Conservation (phyloP, 2,329 filamentous ascomycete genomes). For the Shiraia sp. region DNA sequence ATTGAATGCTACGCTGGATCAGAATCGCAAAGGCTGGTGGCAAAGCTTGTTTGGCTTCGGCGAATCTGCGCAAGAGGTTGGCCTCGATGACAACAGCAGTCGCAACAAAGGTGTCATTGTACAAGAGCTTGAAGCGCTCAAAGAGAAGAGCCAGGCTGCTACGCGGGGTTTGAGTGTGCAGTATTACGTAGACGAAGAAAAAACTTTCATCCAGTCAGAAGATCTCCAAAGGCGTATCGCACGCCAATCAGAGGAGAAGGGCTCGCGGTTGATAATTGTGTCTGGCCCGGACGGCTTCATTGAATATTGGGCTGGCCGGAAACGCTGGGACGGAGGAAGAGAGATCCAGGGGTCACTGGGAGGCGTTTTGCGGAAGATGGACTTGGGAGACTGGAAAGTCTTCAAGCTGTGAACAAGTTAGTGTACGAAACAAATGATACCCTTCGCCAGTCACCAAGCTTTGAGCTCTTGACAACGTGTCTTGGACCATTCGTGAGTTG, state of each 20-base stretch:
- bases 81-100: conserved; percentile 4
- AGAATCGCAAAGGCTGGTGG: conserved; percentile 28
- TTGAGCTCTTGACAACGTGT: too few species aligned
- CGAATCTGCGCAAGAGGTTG: conserved; percentile 8
- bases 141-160: conserved; percentile 41
- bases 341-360: conserved; percentile 76
- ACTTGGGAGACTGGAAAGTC: conserved; percentile 60
- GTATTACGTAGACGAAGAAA: conserved; percentile 83
- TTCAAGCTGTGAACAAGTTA: conserved; percentile 56
- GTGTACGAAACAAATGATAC: neutral
- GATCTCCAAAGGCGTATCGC: conserved; percentile 38
- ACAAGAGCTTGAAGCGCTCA: conserved; percentile 65
- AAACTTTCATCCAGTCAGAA: conserved; percentile 60
- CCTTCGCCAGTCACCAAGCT: too few species aligned
- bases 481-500: too few species aligned
- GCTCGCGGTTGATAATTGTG: conserved; percentile 73
- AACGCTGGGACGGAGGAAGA: conserved; percentile 71
- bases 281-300: conserved; percentile 93
- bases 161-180: conserved; percentile 55
- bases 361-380: conserved; percentile 67
- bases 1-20: conserved; percentile 1
- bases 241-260: conserved; percentile 33
- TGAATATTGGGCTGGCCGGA: conserved; percentile 76
- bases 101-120: conserved; percentile 57
- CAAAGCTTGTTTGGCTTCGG: conserved; percentile 28